phyloP scores from a whole-genome alignment of 495 filamentous ascomycete species.

The Xanthoparmelia taractica region DNA sequence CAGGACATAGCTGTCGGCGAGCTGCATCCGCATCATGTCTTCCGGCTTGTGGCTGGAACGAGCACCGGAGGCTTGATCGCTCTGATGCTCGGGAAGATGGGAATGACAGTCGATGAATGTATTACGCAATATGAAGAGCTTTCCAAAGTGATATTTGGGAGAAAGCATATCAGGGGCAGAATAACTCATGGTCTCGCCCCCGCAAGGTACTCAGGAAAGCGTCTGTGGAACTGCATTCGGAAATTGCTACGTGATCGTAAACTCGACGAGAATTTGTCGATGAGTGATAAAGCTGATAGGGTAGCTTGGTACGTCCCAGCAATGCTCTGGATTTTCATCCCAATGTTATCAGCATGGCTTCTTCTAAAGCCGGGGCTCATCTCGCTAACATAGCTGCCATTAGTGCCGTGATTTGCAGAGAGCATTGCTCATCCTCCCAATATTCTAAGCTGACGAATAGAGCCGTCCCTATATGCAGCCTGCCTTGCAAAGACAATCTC shows the following conservation, averaged over 20 bases:
- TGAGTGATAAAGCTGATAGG: not conserved
- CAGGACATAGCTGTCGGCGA: not conserved
- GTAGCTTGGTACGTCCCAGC: not conserved
- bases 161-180: slow-evolving; percentile 15
- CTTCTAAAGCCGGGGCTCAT: too few relatives aligned
- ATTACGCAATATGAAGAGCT: slow-evolving; percentile 21
- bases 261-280: not conserved
- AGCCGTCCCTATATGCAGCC: slow-evolving; percentile 5
- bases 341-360: not conserved
- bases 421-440: slow-evolving; percentile 5
- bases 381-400: not conserved
- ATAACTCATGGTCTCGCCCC: slow-evolving; percentile 6
- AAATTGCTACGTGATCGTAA: not conserved
- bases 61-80: slow-evolving; percentile 21
- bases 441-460: not conserved
- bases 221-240: slow-evolving; percentile 6
- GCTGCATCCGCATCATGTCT: slow-evolving; percentile 1
- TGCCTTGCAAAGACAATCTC: slow-evolving; percentile 2
- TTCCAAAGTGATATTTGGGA: slow-evolving; percentile 13
- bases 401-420: slow-evolving; percentile 8
- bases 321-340: not conserved
- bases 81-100: slow-evolving; percentile 23
- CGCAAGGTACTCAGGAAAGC: slow-evolving; percentile 6
- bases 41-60: slow-evolving; percentile 8
- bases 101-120: slow-evolving; percentile 21